Evolutionary conservation across 768 basidiomycete species (phyloP), one percentile per base, ranked within the genome.

Genomic region (Kondoa subrosea): DNA sequence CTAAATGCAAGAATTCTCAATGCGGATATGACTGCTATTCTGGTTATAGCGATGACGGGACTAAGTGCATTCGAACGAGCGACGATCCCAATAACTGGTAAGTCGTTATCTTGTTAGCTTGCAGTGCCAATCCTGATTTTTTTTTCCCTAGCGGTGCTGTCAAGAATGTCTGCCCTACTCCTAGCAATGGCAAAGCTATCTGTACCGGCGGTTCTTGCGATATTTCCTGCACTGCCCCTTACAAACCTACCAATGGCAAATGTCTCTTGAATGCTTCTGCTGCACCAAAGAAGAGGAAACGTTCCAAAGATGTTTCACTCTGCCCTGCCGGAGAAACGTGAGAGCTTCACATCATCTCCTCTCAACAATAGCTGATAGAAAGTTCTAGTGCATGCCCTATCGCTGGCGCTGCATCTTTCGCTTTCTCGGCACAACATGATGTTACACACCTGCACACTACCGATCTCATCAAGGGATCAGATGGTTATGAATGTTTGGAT

Each of bases 401-500:
- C 50, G 31, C 56, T 26, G 61, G 71, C 25, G 64, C 71, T 12
- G 32, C 56, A 0, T 57, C 32, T 32, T 65, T 66, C 58, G 16
- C 25, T n/a, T 26, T 56, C 25, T 66, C 56, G 26, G 17, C 65
- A 15, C 40, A 50, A 8, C 40, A 50, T 50, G 21, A 50, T 50
- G 40, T 50, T 50, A 50, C 40, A 8, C 12, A 8, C 21, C 40
- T 50, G 21, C 40, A 21, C 40, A 50, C 40, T 50, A 50, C 40
- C 12, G 40, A 50, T 50, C 40, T 50, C 40, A 21, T 50, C 40
- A 50, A 50, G 21, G 40, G 40, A 50, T 50, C 29, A 56, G 69
- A n/a, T 62, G 71, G 70, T 66, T 70, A 71, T 67, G 72, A 72
- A 61, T 74, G 80, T 74, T 73, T 89, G 64, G 85, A 89, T 77